phyloP scores from a whole-genome alignment of 352 stramenopile species.

The Lagenidium giganteum region DNA sequence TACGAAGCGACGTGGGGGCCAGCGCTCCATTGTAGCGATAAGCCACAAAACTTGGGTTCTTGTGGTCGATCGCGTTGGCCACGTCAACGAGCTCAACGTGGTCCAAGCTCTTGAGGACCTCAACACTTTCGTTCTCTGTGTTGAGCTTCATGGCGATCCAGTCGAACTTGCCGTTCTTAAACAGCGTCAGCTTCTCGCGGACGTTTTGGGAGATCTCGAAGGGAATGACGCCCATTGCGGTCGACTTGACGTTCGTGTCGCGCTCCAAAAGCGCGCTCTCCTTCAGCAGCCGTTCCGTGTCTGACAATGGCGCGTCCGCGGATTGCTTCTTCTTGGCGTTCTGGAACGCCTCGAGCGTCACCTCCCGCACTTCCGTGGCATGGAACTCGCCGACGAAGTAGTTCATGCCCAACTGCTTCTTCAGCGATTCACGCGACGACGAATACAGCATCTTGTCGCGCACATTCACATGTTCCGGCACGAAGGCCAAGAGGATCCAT shows the following conservation, averaged over 20 bases:
- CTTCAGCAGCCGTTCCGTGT: constrained; percentile 68
- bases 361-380: constrained; percentile 59
- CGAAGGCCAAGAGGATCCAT: constrained; percentile 65
- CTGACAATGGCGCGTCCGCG: constrained; percentile 67
- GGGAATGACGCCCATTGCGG: constrained; percentile 79
- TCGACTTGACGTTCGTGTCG: constrained; percentile 75
- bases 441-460: constrained; percentile 88
- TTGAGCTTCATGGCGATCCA: constrained; percentile 82
- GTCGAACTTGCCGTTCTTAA: constrained; percentile 66
- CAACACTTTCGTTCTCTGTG: constrained; percentile 54
- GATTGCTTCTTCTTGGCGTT: constrained; percentile 46
- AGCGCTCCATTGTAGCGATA: constrained; percentile 45
- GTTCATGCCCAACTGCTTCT: constrained; percentile 78
- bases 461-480: constrained; percentile 58
- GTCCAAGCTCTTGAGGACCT: constrained; percentile 64
- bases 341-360: constrained; percentile 58
- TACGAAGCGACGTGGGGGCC: constrained; percentile 11
- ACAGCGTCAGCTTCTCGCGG: constrained; percentile 51
- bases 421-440: constrained; percentile 77
- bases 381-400: constrained; percentile 85
- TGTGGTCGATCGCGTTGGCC: constrained; percentile 30
- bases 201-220: constrained; percentile 72
- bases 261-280: constrained; percentile 58
- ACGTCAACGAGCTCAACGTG: constrained; percentile 50
- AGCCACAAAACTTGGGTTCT: constrained; percentile 57